Percentiles rank a stretch among this genome's conserved stretches.
Conservation (phyloP, 1,139 yeast genomes). For the Yamadazyma conglobata region DNA sequence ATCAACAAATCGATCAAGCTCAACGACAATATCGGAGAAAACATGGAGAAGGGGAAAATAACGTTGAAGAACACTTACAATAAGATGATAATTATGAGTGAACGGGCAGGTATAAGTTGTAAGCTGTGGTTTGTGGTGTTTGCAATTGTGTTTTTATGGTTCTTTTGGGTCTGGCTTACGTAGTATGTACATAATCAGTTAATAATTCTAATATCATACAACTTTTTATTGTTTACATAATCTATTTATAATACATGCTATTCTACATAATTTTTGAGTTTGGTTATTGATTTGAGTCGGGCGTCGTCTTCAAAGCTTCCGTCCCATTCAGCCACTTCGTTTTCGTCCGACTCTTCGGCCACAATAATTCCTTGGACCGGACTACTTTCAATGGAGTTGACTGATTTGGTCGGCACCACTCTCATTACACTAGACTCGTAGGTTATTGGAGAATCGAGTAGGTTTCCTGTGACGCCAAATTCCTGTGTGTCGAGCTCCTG, state of each 20-base stretch:
- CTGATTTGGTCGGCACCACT: too few relatives aligned
- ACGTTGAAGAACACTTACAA: slow-evolving; percentile 64
- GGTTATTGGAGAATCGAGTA: too few relatives aligned
- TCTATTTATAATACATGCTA: slow-evolving; percentile 3
- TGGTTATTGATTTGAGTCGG: slow-evolving; percentile 7
- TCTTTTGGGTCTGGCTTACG: slow-evolving; percentile 77
- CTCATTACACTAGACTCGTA: too few relatives aligned
- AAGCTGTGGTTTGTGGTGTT: slow-evolving; percentile 74
- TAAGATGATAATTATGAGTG: slow-evolving; percentile 78
- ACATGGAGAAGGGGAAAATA: slow-evolving; percentile 40
- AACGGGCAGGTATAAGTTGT: slow-evolving; percentile 77
- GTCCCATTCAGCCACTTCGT: slow-evolving; percentile 4
- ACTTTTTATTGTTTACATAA: neutral
- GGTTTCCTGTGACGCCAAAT: too few relatives aligned
- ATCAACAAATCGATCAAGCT: slow-evolving; percentile 70
- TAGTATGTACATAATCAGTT: slow-evolving; percentile 2
- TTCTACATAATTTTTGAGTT: slow-evolving; percentile 8
- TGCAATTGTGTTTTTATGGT: slow-evolving; percentile 56
- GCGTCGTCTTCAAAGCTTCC: slow-evolving; percentile 5
- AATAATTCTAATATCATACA: slow-evolving; percentile 1
- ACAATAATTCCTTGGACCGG: slow-evolving; percentile 11
- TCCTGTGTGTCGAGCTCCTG: too few relatives aligned
- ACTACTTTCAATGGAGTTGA: slow-evolving; percentile 4
- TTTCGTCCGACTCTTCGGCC: slow-evolving; percentile 6
- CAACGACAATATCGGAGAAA: slow-evolving; percentile 52